These are phyloP conservation scores for Colletotrichum zoysiae DNA, from an alignment of 2,329 filamentous ascomycete species.

Conservation along the genomic window DNA sequence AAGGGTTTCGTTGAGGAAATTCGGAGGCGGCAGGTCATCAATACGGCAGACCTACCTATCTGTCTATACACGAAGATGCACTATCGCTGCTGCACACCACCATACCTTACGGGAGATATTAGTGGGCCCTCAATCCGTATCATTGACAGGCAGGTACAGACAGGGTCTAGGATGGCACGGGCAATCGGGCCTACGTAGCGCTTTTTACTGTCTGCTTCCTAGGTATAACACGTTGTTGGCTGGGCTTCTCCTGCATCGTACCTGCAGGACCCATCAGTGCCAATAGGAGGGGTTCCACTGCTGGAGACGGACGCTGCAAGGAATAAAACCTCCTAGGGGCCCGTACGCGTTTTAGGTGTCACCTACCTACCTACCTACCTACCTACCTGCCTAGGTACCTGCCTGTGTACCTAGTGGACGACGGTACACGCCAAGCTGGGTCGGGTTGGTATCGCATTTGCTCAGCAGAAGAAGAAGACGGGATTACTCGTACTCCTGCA, in stretches of 20 bases:
- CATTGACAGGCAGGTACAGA: constrained; percentile 5
- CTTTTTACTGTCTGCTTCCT: constrained; percentile 1
- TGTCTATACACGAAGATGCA: too few relatives aligned
- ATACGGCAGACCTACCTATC: not conserved
- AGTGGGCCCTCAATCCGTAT: not conserved
- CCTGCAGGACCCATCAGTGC: not conserved
- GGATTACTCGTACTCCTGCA: not conserved
- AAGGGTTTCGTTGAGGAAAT: constrained; percentile 22
- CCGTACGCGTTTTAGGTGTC: constrained; percentile 11
- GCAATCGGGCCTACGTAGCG: constrained; percentile 37
- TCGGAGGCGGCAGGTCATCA: constrained; percentile 24
- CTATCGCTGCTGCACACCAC: too few relatives aligned
- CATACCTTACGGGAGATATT: not conserved
- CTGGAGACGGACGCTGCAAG: not conserved
- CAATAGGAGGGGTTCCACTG: not conserved
- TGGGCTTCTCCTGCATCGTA: not conserved
- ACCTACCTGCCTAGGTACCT: not conserved
- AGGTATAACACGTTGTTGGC: not conserved
- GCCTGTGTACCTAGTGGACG: too few relatives aligned
- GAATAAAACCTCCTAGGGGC: not conserved
- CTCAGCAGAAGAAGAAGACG: too few relatives aligned
- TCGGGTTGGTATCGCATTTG: too few relatives aligned
- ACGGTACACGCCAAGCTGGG: too few relatives aligned
- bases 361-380: too few relatives aligned
- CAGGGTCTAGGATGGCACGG: constrained; percentile 36